A percentile compares a stretch with the other conserved stretches of the same genome.
These are phyloP conservation scores for Ophiosphaerella herpotricha DNA, from an alignment of 2,329 filamentous ascomycete species.

Conservation along the genomic window DNA sequence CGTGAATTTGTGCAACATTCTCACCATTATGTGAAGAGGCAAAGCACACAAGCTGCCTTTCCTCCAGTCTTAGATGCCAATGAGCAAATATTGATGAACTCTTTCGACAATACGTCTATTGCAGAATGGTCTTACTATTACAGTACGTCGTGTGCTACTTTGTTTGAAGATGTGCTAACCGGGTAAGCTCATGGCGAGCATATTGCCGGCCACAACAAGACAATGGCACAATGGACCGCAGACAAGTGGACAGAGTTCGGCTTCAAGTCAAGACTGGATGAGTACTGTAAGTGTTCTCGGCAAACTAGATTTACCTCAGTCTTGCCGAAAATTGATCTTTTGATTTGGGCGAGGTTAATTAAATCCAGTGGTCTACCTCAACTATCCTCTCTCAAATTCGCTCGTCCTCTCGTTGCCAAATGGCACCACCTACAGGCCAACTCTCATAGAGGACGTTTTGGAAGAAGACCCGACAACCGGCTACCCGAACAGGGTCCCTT, in stretches of 20 bases:
- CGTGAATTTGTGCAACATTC: slow-evolving; percentile 26
- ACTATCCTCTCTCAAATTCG: slow-evolving; percentile 45
- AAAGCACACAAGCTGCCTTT: slow-evolving; percentile 29
- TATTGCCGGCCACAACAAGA: slow-evolving; percentile 40
- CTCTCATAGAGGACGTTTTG: slow-evolving; percentile 40
- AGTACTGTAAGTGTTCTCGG: slow-evolving; percentile 34
- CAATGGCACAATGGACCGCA: slow-evolving; percentile 49
- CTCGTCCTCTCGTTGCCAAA: slow-evolving; percentile 41
- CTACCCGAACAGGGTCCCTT: slow-evolving; percentile 48
- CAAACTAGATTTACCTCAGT: too few relatives aligned
- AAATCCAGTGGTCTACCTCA: slow-evolving; percentile 39
- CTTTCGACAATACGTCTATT: slow-evolving; percentile 49
- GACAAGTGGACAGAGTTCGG: slow-evolving; percentile 44
- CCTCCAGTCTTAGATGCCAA: slow-evolving; percentile 42
- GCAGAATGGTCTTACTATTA: slow-evolving; percentile 47
- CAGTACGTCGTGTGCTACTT: slow-evolving; percentile 20
- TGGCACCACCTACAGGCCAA: slow-evolving; percentile 37
- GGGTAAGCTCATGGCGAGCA: slow-evolving; percentile 38
- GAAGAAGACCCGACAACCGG: slow-evolving; percentile 41
- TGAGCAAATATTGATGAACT: slow-evolving; percentile 47
- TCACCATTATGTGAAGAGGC: slow-evolving; percentile 33
- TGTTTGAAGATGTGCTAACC: slow-evolving; percentile 10
- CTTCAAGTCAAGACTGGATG: slow-evolving; percentile 43
- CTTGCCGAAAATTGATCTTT: background rate
- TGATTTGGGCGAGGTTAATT: slow-evolving; percentile 1